phyloP scores from a whole-genome alignment of 495 filamentous ascomycete genomes.

The Penicillium bialowiezense region DNA sequence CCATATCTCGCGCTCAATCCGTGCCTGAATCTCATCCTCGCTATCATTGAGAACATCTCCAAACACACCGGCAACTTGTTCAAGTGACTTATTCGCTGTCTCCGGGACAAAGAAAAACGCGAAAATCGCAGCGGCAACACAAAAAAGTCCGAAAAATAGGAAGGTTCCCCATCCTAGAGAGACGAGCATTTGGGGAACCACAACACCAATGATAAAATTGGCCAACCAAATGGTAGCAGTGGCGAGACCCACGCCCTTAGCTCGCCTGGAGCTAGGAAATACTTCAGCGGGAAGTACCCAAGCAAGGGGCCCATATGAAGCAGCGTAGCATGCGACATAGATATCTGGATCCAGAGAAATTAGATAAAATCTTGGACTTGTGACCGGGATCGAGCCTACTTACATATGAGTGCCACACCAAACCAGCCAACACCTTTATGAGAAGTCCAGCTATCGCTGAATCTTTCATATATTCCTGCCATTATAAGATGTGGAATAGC shows the following conservation, averaged over 20 bases:
- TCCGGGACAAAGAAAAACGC: constrained; percentile 17
- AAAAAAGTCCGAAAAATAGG: constrained; percentile 16
- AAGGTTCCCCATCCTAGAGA: constrained; percentile 14
- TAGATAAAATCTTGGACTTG: not conserved
- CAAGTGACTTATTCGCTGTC: constrained; percentile 13
- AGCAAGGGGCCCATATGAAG: constrained; percentile 16
- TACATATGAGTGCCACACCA: constrained; percentile 18
- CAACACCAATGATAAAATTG: constrained; percentile 12
- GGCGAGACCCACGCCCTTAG: constrained; percentile 19
- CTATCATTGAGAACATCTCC: constrained; percentile 1
- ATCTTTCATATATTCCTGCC: constrained; percentile 15
- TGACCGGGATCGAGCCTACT: not conserved
- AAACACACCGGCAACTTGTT: constrained; percentile 12
- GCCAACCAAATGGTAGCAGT: constrained; percentile 14
- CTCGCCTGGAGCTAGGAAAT: constrained; percentile 17
- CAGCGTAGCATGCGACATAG: constrained; percentile 14
- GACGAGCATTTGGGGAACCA: constrained; percentile 14
- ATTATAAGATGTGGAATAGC: constrained; percentile 21
- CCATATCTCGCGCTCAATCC: constrained; percentile 8
- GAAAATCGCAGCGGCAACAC: constrained; percentile 9
- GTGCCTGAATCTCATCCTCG: constrained; percentile 9
- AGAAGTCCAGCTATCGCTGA: constrained; percentile 15
- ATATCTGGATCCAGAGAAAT: constrained; percentile 11
- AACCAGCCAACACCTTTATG: constrained; percentile 21
- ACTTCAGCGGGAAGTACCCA: constrained; percentile 25